A percentile compares a stretch with the other conserved stretches of the same genome.
Evolutionary conservation across 139 green algal species (phyloP).

Genomic region (Chlamydomonas incerta): DNA sequence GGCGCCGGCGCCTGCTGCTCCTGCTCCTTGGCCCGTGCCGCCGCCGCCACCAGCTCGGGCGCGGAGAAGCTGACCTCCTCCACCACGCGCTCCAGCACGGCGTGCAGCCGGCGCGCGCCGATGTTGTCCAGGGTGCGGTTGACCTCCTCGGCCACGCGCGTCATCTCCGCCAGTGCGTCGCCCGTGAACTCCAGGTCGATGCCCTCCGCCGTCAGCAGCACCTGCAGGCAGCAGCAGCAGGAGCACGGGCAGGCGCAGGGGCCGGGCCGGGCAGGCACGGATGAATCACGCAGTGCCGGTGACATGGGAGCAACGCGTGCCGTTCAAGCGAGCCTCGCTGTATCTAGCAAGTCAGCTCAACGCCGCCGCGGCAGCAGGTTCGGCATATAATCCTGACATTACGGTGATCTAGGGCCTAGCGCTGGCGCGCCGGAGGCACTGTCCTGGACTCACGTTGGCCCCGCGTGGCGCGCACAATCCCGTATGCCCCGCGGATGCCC

Average conservation of each 20-base stretch:
- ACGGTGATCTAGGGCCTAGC: no score
- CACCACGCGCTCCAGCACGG: slow-evolving; percentile 94
- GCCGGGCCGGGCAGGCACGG: no score
- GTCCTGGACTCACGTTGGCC: no score
- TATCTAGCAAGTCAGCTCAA: no score
- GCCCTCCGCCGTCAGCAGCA: slow-evolving; percentile 90
- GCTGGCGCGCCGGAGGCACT: no score
- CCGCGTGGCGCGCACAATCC: no score
- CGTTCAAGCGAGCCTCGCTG: no score
- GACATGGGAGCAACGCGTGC: no score
- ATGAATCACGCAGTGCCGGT: no score
- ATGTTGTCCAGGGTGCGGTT: slow-evolving; percentile 93
- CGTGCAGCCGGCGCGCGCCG: slow-evolving; percentile 92
- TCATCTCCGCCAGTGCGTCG: slow-evolving; percentile 79
- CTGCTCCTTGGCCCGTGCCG: not conserved
- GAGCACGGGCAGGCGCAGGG: no score
- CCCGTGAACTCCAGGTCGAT: slow-evolving; percentile 91
- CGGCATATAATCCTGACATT: no score
- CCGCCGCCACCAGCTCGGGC: slow-evolving; percentile 77
- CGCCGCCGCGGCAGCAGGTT: no score
- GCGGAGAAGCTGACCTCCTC: slow-evolving; percentile 95
- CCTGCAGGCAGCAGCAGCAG: slow-evolving; percentile 46
- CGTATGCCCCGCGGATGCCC: not conserved
- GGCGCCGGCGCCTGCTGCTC: slow-evolving; percentile 4
- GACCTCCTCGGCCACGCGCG: slow-evolving; percentile 86